Conservation (phyloP, 176 grass and related monocot genomes). For the Oryza nivara region DNA sequence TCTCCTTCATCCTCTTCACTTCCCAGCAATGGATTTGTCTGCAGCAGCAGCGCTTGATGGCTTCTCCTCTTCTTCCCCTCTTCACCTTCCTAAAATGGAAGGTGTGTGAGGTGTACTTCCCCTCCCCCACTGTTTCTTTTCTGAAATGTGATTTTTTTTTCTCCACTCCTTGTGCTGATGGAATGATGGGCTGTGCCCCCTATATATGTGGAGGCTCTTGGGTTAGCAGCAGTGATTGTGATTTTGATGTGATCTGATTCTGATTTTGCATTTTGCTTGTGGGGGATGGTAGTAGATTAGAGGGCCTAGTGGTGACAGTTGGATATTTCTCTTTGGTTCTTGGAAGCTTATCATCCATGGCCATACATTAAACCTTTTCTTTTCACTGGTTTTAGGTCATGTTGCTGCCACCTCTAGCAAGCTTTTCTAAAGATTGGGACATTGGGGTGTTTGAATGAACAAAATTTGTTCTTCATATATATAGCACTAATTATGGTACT, state of each 20-base stretch:
- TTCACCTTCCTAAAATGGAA: constrained; percentile 39
- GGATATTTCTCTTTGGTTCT: constrained; percentile 32
- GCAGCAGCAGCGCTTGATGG: neutral
- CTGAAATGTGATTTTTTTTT: neutral
- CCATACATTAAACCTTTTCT: neutral
- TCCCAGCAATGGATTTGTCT: constrained; percentile 3
- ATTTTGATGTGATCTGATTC: constrained; percentile 24
- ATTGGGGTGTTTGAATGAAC: neutral
- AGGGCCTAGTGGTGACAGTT: constrained; percentile 19
- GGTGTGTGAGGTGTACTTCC: neutral
- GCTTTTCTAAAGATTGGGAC: neutral
- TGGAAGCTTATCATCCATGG: neutral
- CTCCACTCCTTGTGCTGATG: constrained; percentile 20
- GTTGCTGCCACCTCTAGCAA: neutral
- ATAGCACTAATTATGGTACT: neutral
- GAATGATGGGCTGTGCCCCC: constrained; percentile 1
- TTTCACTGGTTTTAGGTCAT: neutral
- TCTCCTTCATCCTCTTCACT: constrained; percentile 47
- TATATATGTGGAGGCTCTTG: constrained; percentile 29
- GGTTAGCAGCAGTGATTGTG: constrained; percentile 3
- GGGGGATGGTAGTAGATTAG: neutral
- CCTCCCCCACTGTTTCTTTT: neutral
- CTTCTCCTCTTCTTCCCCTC: neutral
- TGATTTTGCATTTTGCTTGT: constrained; percentile 18
- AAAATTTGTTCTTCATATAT: neutral